Base-by-base conservation (phyloP, 768 basidiomycete species). In the Wakefieldia striispora region DNA sequence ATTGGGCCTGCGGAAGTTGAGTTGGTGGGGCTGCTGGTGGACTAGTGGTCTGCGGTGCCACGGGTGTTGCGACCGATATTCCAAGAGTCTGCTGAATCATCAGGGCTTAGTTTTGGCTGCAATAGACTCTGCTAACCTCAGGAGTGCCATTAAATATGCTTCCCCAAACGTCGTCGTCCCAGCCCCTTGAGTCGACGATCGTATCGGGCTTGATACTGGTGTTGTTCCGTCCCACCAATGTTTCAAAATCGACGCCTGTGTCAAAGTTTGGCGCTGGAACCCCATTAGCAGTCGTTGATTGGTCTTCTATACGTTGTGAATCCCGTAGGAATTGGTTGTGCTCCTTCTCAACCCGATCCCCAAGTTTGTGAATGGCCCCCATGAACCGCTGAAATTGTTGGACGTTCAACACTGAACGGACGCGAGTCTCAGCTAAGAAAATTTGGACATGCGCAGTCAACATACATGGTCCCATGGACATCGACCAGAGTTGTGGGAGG, bases 401-500 rank as follows among this genome's bases (percentile, higher is more conserved):
- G 13, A 91, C 74, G 57, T 79, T 91, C n/a, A 91, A 62, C 31
- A 91, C 88, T 89, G 37, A 46, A 24, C 51, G 40, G 54, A 49
- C 4, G 17, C 45, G 13, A 51, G 33, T 4, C 31, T 49, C 19
- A 39, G 23, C 47, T 10, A 31, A 19, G 6, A 29, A 13, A 24
- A 36, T 13, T 20, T 37, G 13, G 37, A 40, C 9, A 20, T 11
- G 26, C 7, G 7, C 23, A 13, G 9, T 19, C 42, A 26, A 78
- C 88, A 60, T 63, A 92, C 91, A 65, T 47, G 95, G 95, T 21
- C 93, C 95, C 74, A 98, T 95, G 3, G 90, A 94, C 94, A 99
- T 97, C 3, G 87, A 76, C 97, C 97, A 99, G 23, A 95, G 70
- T 74, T 95, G 92, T 9, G 92, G 92, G 12, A 95, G 73, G 26